Percentiles rank a stretch among this genome's conserved stretches.
These are phyloP conservation scores for Globisporangium ultimum DNA, from an alignment of 352 stramenopile genomes.

Conservation along the genomic window DNA sequence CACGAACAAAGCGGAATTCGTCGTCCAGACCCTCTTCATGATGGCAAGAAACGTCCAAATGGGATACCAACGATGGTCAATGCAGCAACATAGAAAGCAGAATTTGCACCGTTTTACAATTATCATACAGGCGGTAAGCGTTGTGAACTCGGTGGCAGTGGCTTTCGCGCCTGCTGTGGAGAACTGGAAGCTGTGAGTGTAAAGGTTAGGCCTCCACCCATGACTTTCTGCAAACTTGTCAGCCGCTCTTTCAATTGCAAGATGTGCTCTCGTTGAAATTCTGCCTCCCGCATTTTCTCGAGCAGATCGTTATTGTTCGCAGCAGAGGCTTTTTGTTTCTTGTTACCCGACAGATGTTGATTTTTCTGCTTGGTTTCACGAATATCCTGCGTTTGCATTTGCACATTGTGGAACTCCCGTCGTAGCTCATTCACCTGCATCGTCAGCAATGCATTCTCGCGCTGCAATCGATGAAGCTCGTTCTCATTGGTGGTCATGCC, in stretches of 20 bases:
- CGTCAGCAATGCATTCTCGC: slow-evolving; percentile 79
- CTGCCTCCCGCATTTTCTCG: slow-evolving; percentile 60
- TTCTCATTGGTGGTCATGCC: slow-evolving; percentile 81
- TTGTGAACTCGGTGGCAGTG: slow-evolving; percentile 23
- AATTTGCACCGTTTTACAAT: slow-evolving; percentile 3
- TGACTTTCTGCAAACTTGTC: slow-evolving; percentile 55
- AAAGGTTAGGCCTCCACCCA: slow-evolving; percentile 56
- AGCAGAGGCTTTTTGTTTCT: slow-evolving; percentile 17
- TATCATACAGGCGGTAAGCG: slow-evolving; percentile 75
- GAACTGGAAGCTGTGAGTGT: slow-evolving; percentile 36
- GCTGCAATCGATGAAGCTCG: slow-evolving; percentile 75
- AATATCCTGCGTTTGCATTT: slow-evolving; percentile 67
- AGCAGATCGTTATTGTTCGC: slow-evolving; percentile 22
- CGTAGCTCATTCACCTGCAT: slow-evolving; percentile 82
- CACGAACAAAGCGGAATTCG: slow-evolving; percentile 47
- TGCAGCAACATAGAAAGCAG: not conserved
- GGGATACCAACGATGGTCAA: not conserved
- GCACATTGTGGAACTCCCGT: slow-evolving; percentile 75
- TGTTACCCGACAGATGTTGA: slow-evolving; percentile 5
- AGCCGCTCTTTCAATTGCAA: slow-evolving; percentile 66
- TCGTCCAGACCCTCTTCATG: slow-evolving; percentile 1
- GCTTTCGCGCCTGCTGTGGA: slow-evolving; percentile 6
- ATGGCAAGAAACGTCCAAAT: not conserved
- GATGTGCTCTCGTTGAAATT: slow-evolving; percentile 73
- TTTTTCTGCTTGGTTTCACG: slow-evolving; percentile 42